Evolutionary conservation across 495 filamentous ascomycete species (phyloP), one percentile per base, ranked within the genome.

Genomic region (Cenococcum geophilum): DNA sequence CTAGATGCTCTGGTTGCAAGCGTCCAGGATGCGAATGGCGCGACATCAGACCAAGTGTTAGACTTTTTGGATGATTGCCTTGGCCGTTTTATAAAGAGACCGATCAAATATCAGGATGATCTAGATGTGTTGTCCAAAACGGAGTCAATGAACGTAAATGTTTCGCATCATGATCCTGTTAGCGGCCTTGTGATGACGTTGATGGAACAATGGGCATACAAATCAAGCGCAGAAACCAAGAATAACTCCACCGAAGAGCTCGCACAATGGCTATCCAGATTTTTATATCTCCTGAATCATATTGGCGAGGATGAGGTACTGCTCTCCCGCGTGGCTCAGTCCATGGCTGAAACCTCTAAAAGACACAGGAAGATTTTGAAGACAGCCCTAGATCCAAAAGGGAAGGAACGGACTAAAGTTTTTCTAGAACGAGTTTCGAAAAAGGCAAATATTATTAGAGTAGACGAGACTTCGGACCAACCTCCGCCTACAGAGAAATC

Each of bases 21-120:
- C 37, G 69, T 89, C 5, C 70, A 69, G 56, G 58, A 57, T 12
- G 52, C 72, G 12, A 55, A 66, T 32, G 60, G 61, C 5, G 43
- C 45, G 55, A 36, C 64, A 58, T 47, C 63, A 55, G 5, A 61
- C 67, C 8, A 47, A 0, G 61, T 84, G 0, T 82, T 83, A 71
- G 61, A 80, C 4, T 96, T 92, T 65, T 69, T 97, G 55, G 91
- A 97, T 61, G 89, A 91, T 52, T 93, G 89, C 70, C 75, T 86
- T 18, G 80, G 80, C 43, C 82, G 89, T 16, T 84, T 85, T 51
- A 82, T 83, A 5, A 85, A 82, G 55, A 82, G 82, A 42, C 85
- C 87, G 5, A 81, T 89, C 65, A 91, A 95, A 66, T 92, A 93
- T 68, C 58, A 68, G n/a, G 74, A 76, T 53, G 72, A 75, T 45